Percentiles rank a stretch among this genome's conserved stretches.
phyloP scores from a whole-genome alignment of 1,284 basidiomycete species.

The Waitea zeae region DNA sequence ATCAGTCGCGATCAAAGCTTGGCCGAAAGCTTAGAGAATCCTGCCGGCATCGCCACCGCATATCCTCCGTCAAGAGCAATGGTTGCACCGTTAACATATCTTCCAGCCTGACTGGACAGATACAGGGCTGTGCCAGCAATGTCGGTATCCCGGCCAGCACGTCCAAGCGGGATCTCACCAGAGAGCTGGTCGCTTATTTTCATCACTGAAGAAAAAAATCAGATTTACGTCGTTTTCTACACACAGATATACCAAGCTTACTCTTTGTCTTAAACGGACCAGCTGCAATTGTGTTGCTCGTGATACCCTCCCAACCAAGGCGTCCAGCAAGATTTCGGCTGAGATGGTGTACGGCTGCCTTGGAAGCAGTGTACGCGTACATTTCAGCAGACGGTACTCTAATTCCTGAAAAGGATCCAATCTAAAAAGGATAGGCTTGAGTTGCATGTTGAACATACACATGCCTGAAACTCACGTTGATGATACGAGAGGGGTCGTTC shows the following conservation, averaged over 20 bases:
- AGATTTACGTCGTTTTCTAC: too few species aligned
- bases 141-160: constrained; percentile 47
- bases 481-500: constrained; percentile 38
- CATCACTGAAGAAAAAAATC: constrained; percentile 32
- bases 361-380: constrained; percentile 53
- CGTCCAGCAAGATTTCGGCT: constrained; percentile 43
- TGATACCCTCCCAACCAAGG: constrained; percentile 42
- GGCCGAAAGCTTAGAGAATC: too few species aligned
- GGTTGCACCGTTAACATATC: constrained; percentile 47
- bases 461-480: constrained; percentile 32
- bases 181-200: constrained; percentile 27
- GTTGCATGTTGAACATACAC: constrained; percentile 1
- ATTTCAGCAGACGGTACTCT: too few species aligned
- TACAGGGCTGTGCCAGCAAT: constrained; percentile 45
- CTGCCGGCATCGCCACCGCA: too few species aligned
- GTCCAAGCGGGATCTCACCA: constrained; percentile 26
- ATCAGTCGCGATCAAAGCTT: too few species aligned
- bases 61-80: constrained; percentile 45
- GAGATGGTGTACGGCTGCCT: constrained; percentile 44
- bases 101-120: constrained; percentile 39
- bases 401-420: too few species aligned
- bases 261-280: constrained; percentile 37
- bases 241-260: too few species aligned
- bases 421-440: too few species aligned
- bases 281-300: constrained; percentile 54